These are phyloP conservation scores for Candida namnaoensis DNA, from an alignment of 805 yeast genomes.

Conservation along the genomic window DNA sequence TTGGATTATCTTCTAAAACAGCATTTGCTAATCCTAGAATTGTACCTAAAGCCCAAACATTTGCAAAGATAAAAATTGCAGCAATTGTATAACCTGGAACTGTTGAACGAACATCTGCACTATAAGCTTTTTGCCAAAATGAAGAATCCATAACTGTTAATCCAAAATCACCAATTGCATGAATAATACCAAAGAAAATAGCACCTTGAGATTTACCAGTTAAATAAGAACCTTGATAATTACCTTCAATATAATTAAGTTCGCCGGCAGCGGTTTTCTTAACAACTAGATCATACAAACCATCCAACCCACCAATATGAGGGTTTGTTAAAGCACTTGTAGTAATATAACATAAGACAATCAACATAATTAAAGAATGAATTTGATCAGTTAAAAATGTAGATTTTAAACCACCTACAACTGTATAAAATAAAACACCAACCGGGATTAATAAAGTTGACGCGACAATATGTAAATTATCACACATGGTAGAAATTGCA, in stretches of 20 bases:
- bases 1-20: constrained; percentile 20
- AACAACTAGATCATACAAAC: constrained; percentile 28
- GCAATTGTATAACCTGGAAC: constrained; percentile 30
- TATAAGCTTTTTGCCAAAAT: constrained; percentile 31
- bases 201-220: constrained; percentile 21
- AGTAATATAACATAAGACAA: constrained; percentile 22
- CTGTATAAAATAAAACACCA: constrained; percentile 38
- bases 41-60: constrained; percentile 28
- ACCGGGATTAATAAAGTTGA: constrained; percentile 32
- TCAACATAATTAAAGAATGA: constrained; percentile 33
- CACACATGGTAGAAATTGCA: constrained; percentile 22
- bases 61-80: constrained; percentile 22
- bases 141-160: constrained; percentile 29
- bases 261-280: constrained; percentile 19
- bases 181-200: constrained; percentile 18
- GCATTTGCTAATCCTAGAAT: constrained; percentile 25
- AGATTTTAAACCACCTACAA: constrained; percentile 38
- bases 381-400: constrained; percentile 41
- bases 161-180: constrained; percentile 28
- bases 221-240: constrained; percentile 21
- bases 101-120: constrained; percentile 25
- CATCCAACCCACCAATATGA: constrained; percentile 32
- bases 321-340: constrained; percentile 23
- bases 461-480: constrained; percentile 35
- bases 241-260: constrained; percentile 20